Conservation (phyloP, 2,329 filamentous ascomycete genomes). For the Rhynchosporium secalis region DNA sequence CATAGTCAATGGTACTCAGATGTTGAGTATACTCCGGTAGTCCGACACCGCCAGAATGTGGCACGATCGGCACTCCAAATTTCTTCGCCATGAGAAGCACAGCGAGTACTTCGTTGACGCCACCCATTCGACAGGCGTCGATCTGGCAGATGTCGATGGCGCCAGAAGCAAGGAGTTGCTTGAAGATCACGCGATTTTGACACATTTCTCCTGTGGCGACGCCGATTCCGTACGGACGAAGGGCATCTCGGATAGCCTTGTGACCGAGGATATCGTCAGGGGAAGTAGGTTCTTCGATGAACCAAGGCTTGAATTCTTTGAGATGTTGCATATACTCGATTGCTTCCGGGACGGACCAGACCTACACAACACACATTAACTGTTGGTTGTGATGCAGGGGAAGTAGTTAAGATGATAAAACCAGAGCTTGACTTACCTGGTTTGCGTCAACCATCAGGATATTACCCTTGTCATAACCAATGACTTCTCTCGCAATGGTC, state of each 20-base stretch:
- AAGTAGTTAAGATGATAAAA: conserved; percentile 4
- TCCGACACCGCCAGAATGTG: conserved; percentile 86
- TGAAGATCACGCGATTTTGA: conserved; percentile 92
- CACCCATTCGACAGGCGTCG: conserved; percentile 85
- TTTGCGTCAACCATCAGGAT: conserved; percentile 91
- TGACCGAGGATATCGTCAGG: conserved; percentile 90
- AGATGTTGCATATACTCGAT: conserved; percentile 84
- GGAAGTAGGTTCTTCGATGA: conserved; percentile 91
- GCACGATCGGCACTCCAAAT: conserved; percentile 77
- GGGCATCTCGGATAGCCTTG: conserved; percentile 78
- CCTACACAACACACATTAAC: conserved; percentile 38
- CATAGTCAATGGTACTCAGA: conserved; percentile 88
- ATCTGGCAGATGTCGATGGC: conserved; percentile 89
- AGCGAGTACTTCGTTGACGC: conserved; percentile 90
- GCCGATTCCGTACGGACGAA: conserved; percentile 72
- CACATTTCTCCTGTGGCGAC: conserved; percentile 95
- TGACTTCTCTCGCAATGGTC: conserved; percentile 72
- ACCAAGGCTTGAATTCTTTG: conserved; percentile 83
- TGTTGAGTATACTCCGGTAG: conserved; percentile 94
- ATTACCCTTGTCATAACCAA: conserved; percentile 73
- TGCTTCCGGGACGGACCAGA: conserved; percentile 88
- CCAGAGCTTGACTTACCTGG: conserved; percentile 53
- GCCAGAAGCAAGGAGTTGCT: conserved; percentile 78
- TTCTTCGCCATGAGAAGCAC: conserved; percentile 78
- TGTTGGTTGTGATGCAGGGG: background rate